A percentile compares a stretch with the other conserved stretches of the same genome.
Conservation (phyloP, 2,329 filamentous ascomycete species). For the Graphilbum sp. region DNA sequence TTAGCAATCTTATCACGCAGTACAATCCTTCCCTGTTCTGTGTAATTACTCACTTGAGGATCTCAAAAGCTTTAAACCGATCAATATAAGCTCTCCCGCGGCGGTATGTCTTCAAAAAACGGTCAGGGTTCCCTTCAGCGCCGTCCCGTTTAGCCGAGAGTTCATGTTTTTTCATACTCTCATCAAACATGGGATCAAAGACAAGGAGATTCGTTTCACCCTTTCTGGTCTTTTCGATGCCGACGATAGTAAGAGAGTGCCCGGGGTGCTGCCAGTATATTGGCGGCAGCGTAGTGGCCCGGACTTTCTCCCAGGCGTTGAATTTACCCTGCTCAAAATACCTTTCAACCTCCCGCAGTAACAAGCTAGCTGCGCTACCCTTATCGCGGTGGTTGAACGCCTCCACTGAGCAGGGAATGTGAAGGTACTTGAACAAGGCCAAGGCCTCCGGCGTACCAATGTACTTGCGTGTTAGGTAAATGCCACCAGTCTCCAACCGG, state of each 20-base stretch:
- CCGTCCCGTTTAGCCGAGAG: background rate
- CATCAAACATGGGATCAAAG: constrained; percentile 73
- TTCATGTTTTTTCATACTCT: constrained; percentile 15
- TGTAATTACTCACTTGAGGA: constrained; percentile 51
- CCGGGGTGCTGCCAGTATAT: constrained; percentile 83
- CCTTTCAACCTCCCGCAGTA: constrained; percentile 51
- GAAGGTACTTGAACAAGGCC: constrained; percentile 55
- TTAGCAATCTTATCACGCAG: background rate
- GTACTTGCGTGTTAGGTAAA: constrained; percentile 80
- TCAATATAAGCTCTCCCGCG: constrained; percentile 50
- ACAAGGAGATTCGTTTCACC: constrained; percentile 58
- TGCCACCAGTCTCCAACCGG: constrained; percentile 68
- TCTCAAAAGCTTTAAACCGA: constrained; percentile 63
- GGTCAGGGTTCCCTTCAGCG: background rate
- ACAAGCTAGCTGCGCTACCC: constrained; percentile 31
- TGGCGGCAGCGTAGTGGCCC: constrained; percentile 56
- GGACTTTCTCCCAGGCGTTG: constrained; percentile 42
- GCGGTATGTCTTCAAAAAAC: constrained; percentile 55
- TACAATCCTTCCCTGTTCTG: too few species aligned
- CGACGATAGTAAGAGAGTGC: constrained; percentile 82
- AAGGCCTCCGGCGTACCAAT: constrained; percentile 87
- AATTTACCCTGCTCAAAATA: constrained; percentile 53
- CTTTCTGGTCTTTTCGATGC: constrained; percentile 53
- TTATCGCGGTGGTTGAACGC: constrained; percentile 35
- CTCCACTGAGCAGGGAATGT: constrained; percentile 51